Percentiles rank a stretch among this genome's conserved stretches.
Evolutionary conservation across 305 asterid genomes (phyloP).

Genomic region (Fraxinus floribunda): DNA sequence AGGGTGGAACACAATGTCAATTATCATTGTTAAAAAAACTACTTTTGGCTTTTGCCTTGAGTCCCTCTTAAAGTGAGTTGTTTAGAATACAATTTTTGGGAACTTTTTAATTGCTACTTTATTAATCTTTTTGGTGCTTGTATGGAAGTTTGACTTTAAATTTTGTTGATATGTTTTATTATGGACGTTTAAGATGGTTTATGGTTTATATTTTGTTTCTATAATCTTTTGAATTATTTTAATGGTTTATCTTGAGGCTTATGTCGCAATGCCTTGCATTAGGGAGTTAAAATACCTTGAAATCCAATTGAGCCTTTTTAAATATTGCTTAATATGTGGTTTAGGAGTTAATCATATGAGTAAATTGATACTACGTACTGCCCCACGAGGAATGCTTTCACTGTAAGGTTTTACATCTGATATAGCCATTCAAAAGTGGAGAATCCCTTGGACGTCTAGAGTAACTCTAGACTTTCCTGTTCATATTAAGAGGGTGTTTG

Average conservation of each 20-base stretch:
- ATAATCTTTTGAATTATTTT: not conserved
- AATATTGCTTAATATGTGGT: not conserved
- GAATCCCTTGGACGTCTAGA: not conserved
- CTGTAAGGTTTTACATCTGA: not conserved
- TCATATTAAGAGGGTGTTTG: not conserved
- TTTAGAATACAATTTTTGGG: not conserved
- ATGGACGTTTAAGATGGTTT: not conserved
- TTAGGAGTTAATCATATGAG: not conserved
- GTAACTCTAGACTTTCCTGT: not conserved
- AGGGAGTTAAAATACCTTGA: not conserved
- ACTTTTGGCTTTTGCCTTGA: not conserved
- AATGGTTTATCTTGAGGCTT: not conserved
- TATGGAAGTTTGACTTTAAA: not conserved
- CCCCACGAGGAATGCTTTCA: not conserved
- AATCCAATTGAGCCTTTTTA: not conserved
- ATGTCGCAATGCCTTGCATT: not conserved
- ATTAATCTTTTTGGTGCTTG: not conserved
- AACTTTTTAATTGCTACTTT: not conserved
- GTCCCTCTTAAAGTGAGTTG: not conserved
- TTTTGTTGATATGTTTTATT: not conserved
- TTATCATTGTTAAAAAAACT: not conserved
- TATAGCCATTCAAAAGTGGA: not conserved
- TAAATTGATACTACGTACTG: not conserved
- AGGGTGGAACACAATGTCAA: not conserved
- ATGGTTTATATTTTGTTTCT: not conserved